phyloP scores from a whole-genome alignment of 2,329 filamentous ascomycete species.

The Aschersonia sp. region DNA sequence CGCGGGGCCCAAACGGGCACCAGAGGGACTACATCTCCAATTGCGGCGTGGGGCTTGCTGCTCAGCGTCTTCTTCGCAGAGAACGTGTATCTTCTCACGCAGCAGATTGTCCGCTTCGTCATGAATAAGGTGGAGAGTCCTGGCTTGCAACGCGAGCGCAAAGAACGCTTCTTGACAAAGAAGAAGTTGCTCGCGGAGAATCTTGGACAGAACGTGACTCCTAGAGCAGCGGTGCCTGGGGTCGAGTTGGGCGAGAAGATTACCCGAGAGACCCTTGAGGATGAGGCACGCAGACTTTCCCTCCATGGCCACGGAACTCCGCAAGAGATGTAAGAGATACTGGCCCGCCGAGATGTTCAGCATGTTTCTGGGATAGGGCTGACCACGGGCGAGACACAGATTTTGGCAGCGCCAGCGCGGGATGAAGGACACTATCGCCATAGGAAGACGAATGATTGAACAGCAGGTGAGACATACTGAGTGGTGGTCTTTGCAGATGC shows the following conservation, averaged over 20 bases:
- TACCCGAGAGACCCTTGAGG: slow-evolving; percentile 50
- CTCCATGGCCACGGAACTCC: slow-evolving; percentile 31
- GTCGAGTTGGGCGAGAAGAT: slow-evolving; percentile 45
- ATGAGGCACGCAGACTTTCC: slow-evolving; percentile 39
- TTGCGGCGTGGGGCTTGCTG: slow-evolving; percentile 69
- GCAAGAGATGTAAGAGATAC: slow-evolving; percentile 29
- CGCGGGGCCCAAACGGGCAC: slow-evolving; percentile 51
- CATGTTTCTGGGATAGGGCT: background rate
- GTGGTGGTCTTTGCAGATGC: background rate
- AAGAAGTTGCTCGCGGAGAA: slow-evolving; percentile 67
- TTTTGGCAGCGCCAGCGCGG: slow-evolving; percentile 50
- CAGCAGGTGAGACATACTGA: slow-evolving; percentile 18
- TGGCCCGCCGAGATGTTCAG: too few species aligned
- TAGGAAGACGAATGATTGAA: slow-evolving; percentile 41
- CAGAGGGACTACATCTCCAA: slow-evolving; percentile 50
- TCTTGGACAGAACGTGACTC: slow-evolving; percentile 41
- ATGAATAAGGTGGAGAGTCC: slow-evolving; percentile 75
- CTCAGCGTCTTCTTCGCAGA: slow-evolving; percentile 75
- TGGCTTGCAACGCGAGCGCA: slow-evolving; percentile 71
- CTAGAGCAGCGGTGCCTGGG: slow-evolving; percentile 30
- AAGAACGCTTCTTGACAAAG: slow-evolving; percentile 66
- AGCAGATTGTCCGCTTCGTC: slow-evolving; percentile 56
- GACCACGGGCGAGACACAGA: slow-evolving; percentile 15
- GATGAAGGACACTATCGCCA: slow-evolving; percentile 40
- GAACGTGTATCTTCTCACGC: slow-evolving; percentile 72